These are phyloP conservation scores for Micromonas commoda DNA, from an alignment of 139 green algal species.

Conservation along the genomic window DNA sequence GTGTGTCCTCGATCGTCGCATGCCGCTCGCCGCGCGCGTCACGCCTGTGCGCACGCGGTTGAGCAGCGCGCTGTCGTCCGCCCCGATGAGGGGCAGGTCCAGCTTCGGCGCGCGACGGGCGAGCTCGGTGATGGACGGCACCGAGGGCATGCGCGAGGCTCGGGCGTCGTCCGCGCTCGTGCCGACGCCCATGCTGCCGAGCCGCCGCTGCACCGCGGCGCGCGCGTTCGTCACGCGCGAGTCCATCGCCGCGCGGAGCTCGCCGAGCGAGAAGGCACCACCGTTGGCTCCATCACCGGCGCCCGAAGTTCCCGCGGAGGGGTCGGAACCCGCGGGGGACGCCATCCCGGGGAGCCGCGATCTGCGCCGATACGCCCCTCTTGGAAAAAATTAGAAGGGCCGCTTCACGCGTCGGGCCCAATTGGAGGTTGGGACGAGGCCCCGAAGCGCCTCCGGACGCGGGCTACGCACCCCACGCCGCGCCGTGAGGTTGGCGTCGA, in stretches of 20 bases:
- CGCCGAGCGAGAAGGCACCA: not conserved
- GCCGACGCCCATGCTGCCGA: not conserved
- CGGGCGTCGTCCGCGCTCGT: too few relatives aligned
- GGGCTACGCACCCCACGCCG: too few relatives aligned
- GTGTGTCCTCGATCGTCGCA: not conserved
- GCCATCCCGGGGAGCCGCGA: too few relatives aligned
- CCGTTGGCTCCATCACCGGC: too few relatives aligned
- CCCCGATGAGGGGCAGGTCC: not conserved
- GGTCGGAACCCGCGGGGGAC: too few relatives aligned
- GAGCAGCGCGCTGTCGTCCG: not conserved
- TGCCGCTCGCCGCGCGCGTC: not conserved
- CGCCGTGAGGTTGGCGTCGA: too few relatives aligned
- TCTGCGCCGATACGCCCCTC: too few relatives aligned
- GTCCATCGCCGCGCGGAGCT: conserved; percentile 6
- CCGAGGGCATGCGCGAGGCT: not conserved
- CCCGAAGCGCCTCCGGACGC: too few relatives aligned
- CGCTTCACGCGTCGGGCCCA: too few relatives aligned
- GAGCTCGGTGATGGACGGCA: not conserved
- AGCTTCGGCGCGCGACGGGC: not conserved
- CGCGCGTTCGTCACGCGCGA: not conserved
- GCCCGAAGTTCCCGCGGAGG: too few relatives aligned
- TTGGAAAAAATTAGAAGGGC: too few relatives aligned
- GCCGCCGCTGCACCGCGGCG: not conserved
- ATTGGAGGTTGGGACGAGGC: too few relatives aligned
- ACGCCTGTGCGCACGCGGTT: not conserved